Evolutionary conservation across 164 flowering plant species (phyloP).

Genomic region (Euptelea pleiosperma): DNA sequence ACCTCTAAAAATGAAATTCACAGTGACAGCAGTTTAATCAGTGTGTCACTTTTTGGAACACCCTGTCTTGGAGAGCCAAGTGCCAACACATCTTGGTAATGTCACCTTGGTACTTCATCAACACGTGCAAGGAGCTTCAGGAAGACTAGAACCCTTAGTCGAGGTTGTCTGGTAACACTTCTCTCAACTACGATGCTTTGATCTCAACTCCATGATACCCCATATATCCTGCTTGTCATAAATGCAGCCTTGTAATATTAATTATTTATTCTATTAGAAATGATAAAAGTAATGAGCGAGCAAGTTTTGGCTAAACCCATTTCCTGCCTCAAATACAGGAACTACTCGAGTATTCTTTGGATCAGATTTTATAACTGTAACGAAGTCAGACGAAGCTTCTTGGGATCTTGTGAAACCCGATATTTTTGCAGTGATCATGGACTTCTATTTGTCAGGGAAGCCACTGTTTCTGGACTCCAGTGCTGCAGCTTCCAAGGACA

Average conservation of each 20-base stretch:
- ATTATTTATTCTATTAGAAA: too few relatives aligned
- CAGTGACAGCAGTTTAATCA: too few relatives aligned
- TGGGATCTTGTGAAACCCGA: constrained; percentile 94
- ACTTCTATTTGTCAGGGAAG: constrained; percentile 81
- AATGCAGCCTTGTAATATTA: background rate
- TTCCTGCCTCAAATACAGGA: constrained; percentile 39
- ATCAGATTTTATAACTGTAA: constrained; percentile 86
- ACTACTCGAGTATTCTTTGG: constrained; percentile 85
- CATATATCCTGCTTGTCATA: background rate
- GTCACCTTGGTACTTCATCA: too few relatives aligned
- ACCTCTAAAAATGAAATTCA: too few relatives aligned
- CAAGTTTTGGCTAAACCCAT: background rate
- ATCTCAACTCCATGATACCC: background rate
- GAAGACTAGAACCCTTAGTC: too few relatives aligned
- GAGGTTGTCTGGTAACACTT: too few relatives aligned
- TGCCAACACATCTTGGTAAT: too few relatives aligned
- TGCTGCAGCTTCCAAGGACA: constrained; percentile 72
- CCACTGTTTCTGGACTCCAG: constrained; percentile 73
- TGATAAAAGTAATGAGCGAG: too few relatives aligned
- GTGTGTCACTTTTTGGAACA: too few relatives aligned
- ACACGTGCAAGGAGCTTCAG: too few relatives aligned
- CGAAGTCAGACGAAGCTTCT: constrained; percentile 77
- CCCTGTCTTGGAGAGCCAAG: too few relatives aligned
- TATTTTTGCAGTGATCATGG: constrained; percentile 95
- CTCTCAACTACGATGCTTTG: too few relatives aligned